These are phyloP conservation scores for Artemisia argyi DNA, from an alignment of 129 eudicot species.

Conservation along the genomic window DNA sequence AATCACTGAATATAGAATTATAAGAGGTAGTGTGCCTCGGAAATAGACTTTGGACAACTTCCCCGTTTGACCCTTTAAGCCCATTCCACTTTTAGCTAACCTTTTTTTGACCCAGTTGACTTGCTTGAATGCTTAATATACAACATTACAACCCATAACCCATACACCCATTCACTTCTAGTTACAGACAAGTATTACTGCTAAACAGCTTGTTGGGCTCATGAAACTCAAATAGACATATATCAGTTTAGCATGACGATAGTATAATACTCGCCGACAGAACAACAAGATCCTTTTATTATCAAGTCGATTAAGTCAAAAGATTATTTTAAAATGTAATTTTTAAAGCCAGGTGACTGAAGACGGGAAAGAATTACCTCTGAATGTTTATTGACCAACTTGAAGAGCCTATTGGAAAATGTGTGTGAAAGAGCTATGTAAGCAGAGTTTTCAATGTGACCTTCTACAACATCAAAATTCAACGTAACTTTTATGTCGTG, in stretches of 20 bases:
- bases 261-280: background rate
- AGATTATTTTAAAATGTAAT: background rate
- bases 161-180: no score
- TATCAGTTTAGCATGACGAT: background rate
- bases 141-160: no score
- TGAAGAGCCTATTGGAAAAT: conserved; percentile 54
- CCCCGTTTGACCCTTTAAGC: background rate
- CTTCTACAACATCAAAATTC: conserved; percentile 54
- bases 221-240: background rate
- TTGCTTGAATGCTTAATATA: background rate
- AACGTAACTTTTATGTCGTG: conserved; percentile 55
- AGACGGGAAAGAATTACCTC: conserved; percentile 42
- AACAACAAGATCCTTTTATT: background rate
- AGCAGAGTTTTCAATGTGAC: conserved; percentile 49
- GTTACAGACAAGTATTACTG: background rate
- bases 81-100: background rate
- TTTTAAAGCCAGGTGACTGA: background rate
- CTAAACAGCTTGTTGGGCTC: background rate
- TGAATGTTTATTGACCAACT: conserved; percentile 37
- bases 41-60: background rate
- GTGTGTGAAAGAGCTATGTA: conserved; percentile 46
- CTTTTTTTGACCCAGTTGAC: background rate
- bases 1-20: background rate
- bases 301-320: background rate
- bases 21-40: background rate